Evolutionary conservation across 2,329 filamentous ascomycete genomes (phyloP), one percentile per base, ranked within the genome.

Genomic region (Teratosphaeria zuluensis): DNA sequence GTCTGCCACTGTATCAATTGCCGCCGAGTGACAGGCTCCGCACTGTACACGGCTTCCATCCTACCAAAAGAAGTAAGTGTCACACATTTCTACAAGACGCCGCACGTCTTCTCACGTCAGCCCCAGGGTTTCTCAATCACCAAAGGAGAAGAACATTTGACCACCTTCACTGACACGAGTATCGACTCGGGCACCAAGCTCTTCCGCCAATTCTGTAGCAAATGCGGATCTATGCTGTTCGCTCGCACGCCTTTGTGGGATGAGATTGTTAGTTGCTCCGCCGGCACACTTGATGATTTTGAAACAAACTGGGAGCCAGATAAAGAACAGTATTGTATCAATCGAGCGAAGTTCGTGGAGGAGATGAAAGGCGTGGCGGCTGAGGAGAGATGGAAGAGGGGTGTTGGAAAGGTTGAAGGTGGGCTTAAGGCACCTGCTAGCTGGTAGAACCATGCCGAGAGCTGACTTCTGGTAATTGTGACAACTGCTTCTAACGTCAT

Each of bases 181-280:
- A 80, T 77, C 3, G 62, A 69, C 21, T 78, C 76, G 56, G 78
- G 78, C 14, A 77, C 74, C 30, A 68, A 67, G 1, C 66, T 80
- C 3, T 64, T 64, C 32, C 66, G 77, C 53, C 73, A 68, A 53
- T 80, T 79, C 60, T 80, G 78, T 60, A 60, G 63, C 16, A 71
- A 62, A 11, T 77, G 75, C 63, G 75, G 76, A 16, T 73, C 56
- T 38, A 64, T 60, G 30, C 53, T 66, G 1, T 66, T 66, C 55
- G 62, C 63, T 16, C 62, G 54, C 28, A 64, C 66, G 12, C 56
- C 63, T 12, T 51, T 64, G 14, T 58, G 55, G 56, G 61, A 65
- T 19, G 56, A 59, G 19, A 64, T 66, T 24, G 64, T 68, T 16
- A 64, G 61, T 30, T 55, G 66, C 12, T 58, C 63, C 5, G 66